Evolutionary conservation across 768 basidiomycete species (phyloP).

Genomic region (Flagelloscypha sp.): DNA sequence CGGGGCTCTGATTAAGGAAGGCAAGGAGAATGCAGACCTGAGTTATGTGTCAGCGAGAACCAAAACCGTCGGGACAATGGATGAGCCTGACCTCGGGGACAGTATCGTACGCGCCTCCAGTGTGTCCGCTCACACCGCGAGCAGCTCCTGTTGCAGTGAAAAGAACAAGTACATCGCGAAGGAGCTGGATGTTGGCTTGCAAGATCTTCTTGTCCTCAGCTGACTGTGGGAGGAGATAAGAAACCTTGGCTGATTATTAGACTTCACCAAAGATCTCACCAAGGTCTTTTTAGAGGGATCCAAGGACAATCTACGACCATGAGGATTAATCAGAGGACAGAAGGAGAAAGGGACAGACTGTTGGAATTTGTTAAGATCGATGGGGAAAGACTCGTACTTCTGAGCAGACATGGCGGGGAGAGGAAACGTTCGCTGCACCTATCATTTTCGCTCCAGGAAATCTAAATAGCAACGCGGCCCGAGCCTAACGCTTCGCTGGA

Average conservation of each 20-base stretch:
- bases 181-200: constrained; percentile 64
- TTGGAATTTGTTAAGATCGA: constrained; percentile 72
- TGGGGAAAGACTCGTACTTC: no score
- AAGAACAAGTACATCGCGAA: constrained; percentile 78
- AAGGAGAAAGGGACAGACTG: constrained; percentile 34
- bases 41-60: constrained; percentile 51
- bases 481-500: no score
- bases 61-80: not conserved
- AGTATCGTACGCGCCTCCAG: constrained; percentile 36
- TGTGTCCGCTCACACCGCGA: constrained; percentile 81
- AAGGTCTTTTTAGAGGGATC: constrained; percentile 63
- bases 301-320: constrained; percentile 49
- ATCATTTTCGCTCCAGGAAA: no score
- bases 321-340: constrained; percentile 8
- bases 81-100: not conserved
- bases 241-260: no score
- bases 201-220: constrained; percentile 53
- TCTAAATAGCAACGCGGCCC: no score
- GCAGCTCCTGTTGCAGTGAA: constrained; percentile 85
- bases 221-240: no score
- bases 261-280: no score
- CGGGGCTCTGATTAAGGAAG: constrained; percentile 53
- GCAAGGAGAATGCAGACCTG: constrained; percentile 76
- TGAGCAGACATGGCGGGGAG: no score
- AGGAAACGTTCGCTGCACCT: no score